phyloP scores from a whole-genome alignment of 768 basidiomycete genomes.

The Xerocomellus amylosporus region DNA sequence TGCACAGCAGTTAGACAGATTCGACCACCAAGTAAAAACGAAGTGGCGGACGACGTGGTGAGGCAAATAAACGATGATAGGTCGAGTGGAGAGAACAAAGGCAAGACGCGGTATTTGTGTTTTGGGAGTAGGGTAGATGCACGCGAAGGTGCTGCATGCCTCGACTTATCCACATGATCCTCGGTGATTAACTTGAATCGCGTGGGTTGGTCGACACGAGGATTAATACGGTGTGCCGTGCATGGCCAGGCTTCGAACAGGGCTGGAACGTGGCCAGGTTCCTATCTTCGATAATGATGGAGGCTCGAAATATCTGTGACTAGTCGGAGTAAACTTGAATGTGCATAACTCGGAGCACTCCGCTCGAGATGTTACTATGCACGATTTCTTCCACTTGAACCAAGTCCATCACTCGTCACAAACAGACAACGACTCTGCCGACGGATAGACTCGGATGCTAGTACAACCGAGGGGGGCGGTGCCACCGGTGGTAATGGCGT shows the following conservation, averaged over 20 bases:
- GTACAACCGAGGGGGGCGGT: neutral
- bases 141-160: conserved; percentile 1
- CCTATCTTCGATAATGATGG: conserved; percentile 2
- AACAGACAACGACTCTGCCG: neutral
- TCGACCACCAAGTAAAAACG: neutral
- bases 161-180: conserved; percentile 15
- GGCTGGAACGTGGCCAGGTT: conserved; percentile 16
- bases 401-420: neutral
- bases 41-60: neutral
- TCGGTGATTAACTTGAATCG: conserved; percentile 22
- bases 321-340: no score
- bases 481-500: neutral
- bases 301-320: neutral
- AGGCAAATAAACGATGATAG: neutral
- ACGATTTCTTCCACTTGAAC: neutral
- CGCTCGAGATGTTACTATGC: neutral
- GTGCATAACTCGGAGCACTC: neutral
- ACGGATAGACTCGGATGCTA: neutral
- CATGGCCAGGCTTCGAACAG: neutral
- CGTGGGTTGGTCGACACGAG: conserved; percentile 18
- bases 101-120: conserved; percentile 16
- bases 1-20: neutral
- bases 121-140: neutral
- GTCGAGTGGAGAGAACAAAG: neutral
- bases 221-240: neutral